Base-by-base conservation (phyloP, 164 flowering plant species). In the Warburgia ugandensis region DNA sequence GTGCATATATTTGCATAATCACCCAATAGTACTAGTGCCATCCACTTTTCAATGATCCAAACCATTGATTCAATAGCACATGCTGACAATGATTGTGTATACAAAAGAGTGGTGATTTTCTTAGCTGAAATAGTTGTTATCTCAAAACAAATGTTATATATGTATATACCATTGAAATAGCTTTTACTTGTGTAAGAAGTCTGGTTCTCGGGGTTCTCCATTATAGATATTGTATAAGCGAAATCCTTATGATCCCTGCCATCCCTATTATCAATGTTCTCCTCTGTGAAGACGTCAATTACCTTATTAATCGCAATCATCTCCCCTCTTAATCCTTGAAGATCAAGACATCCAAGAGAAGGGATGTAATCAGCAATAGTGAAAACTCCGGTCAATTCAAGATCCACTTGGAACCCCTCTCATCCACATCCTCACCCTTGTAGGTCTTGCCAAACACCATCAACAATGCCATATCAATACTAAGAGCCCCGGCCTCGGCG, bases 201-300 rank as follows among this genome's bases (percentile, higher is more conserved):
- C 69, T 77, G 78, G 12, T 80, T 73, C 13, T 85, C 83, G 19
- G 78, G 77, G 60, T 74, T 73, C n/a, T 71, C 79, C 1, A 74
- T 72, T 3, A 72, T 53, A 35, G 68, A 68, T 57, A 76, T 21
- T 41, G 76, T 71, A 68, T 79, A 80, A 16, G 75, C 78, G 72
- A 78, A 68, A 28, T 75, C 78, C 54, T 54, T 60, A 0, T 78
- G 70, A 5, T 48, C 68, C 43, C 45, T 68, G 40, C 57, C 62
- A 47, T 55, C 21, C 20, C 28, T 58, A 16, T 22, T 39, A 20
- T 45, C 66, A 31, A 21, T 59, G 20, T 73, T 78, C 35, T 68
- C 71, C 42, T 75, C 80, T 30, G 71, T 39, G 38, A 78, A 75
- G 68, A 59, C 27, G 30, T 78, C 74, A 37, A 78, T 62, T 22